Percentiles rank a stretch among this genome's conserved stretches.
These are phyloP conservation scores for Xylaria sp. DNA, from an alignment of 2,329 filamentous ascomycete genomes.

Conservation along the genomic window DNA sequence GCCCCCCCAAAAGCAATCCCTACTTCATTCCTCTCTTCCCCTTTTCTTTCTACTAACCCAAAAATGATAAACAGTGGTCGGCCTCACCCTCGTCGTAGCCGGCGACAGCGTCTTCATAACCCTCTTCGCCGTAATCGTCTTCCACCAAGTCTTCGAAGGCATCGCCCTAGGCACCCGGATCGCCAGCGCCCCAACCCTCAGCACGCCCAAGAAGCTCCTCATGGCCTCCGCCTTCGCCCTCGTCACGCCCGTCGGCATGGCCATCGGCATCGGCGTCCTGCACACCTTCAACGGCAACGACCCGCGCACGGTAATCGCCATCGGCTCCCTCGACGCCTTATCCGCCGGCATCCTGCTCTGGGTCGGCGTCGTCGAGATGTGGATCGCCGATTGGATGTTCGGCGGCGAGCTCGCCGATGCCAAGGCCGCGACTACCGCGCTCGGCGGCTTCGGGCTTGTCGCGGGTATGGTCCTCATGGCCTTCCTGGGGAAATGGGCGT, in stretches of 20 bases:
- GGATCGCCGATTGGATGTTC: neutral
- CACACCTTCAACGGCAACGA: neutral
- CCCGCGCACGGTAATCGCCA: neutral
- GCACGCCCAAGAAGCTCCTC: neutral
- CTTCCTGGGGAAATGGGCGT: neutral
- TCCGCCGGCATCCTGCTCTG: neutral
- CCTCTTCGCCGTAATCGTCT: neutral
- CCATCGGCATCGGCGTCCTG: neutral
- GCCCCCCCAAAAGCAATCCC: neutral
- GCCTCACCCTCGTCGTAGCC: neutral
- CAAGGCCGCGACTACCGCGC: neutral
- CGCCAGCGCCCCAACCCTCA: neutral
- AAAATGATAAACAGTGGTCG: neutral
- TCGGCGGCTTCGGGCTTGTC: neutral
- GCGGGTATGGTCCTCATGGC: neutral
- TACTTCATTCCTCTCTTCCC: neutral
- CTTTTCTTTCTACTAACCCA: no score
- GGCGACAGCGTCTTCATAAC: neutral
- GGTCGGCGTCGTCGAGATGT: neutral
- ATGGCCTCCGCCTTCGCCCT: neutral
- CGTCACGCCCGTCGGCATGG: neutral
- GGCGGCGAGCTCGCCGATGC: neutral
- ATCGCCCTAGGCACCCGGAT: neutral
- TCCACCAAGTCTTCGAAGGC: neutral
- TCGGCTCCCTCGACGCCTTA: neutral